Conservation (phyloP, 257 asterid genomes). For the Jacaranda copaia region DNA sequence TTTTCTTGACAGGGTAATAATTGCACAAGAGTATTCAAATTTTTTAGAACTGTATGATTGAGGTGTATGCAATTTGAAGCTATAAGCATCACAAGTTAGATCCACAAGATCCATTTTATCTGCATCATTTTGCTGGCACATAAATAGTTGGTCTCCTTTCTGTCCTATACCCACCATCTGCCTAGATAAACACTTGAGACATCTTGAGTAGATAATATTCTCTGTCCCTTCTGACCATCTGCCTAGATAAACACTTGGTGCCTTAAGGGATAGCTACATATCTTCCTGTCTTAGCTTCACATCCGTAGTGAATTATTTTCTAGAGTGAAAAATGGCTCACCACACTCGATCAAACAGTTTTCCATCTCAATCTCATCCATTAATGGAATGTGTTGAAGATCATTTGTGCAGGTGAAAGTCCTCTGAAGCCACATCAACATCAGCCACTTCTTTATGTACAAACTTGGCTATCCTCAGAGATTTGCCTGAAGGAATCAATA, state of each 20-base stretch:
- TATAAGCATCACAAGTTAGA: neutral
- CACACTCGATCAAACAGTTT: slow-evolving; percentile 48
- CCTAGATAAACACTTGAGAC: too few species aligned
- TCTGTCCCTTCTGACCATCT: neutral
- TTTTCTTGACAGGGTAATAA: neutral
- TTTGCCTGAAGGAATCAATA: slow-evolving; percentile 42
- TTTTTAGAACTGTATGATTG: neutral
- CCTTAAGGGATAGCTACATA: neutral
- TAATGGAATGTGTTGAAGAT: slow-evolving; percentile 6
- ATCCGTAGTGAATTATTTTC: neutral
- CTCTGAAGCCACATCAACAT: slow-evolving; percentile 29
- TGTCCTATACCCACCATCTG: neutral
- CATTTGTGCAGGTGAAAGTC: slow-evolving; percentile 24
- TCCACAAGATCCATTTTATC: neutral
- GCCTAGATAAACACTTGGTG: neutral
- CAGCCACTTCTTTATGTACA: slow-evolving; percentile 29
- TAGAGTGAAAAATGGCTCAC: neutral
- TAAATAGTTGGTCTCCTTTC: neutral
- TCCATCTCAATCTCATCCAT: slow-evolving; percentile 52
- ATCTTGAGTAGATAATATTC: neutral
- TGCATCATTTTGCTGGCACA: neutral
- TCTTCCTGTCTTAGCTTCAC: neutral
- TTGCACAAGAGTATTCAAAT: neutral
- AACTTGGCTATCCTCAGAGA: slow-evolving; percentile 42
- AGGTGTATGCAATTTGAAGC: neutral